Percentiles rank a stretch among this genome's conserved stretches.
These are phyloP conservation scores for Vitis hybrid DNA, from an alignment of 177 flowering plant species.

Conservation along the genomic window DNA sequence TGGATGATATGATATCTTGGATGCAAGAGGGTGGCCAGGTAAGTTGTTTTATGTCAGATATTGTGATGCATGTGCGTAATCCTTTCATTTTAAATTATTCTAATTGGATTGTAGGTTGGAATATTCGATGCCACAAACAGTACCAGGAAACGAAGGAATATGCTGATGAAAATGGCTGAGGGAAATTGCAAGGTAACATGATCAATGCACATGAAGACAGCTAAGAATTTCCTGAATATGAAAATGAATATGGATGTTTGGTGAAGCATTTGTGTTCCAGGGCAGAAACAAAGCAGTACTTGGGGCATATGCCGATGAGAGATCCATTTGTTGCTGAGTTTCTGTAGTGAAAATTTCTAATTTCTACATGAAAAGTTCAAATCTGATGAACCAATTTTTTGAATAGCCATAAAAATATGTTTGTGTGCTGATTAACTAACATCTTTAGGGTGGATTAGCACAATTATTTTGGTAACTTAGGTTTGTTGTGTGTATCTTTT, in stretches of 20 bases:
- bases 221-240: background rate
- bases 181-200: conserved; percentile 89
- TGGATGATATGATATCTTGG: conserved; percentile 99
- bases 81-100: conserved; percentile 8
- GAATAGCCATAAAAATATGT: background rate
- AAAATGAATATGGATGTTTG: background rate
- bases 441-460: background rate
- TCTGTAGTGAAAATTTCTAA: background rate
- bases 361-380: background rate
- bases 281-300: background rate
- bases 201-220: background rate
- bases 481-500: background rate
- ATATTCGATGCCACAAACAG: conserved; percentile 99
- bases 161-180: conserved; percentile 99
- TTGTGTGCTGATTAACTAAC: background rate
- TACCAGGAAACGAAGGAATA: conserved; percentile 74
- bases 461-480: background rate
- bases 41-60: conserved; percentile 18
- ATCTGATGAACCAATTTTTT: background rate
- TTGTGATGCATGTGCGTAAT: background rate
- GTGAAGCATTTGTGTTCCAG: background rate
- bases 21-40: conserved; percentile 99
- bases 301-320: background rate
- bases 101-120: conserved; percentile 65
- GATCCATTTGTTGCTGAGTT: background rate